These are phyloP conservation scores for Diaporthe velutina DNA, from an alignment of 2,329 filamentous ascomycete species.

Conservation along the genomic window DNA sequence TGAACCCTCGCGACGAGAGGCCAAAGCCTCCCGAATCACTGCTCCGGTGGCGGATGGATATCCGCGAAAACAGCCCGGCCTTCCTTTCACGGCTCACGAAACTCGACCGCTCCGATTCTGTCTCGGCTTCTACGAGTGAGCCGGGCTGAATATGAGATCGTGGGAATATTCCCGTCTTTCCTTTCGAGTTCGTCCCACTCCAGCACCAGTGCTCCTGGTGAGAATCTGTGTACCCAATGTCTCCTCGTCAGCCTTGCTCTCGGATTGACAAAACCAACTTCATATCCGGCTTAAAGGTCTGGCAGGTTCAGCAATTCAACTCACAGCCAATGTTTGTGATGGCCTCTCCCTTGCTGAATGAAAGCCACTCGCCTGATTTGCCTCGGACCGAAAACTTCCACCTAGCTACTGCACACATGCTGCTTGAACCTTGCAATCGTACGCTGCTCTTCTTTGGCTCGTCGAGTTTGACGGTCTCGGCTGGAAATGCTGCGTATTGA, in stretches of 20 bases:
- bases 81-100: slow-evolving; percentile 52
- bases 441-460: slow-evolving; percentile 59
- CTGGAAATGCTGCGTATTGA: slow-evolving; percentile 60
- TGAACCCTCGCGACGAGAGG: not conserved
- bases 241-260: slow-evolving; percentile 12
- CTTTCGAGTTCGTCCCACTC: slow-evolving; percentile 65
- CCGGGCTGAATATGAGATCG: slow-evolving; percentile 61
- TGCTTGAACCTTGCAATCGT: slow-evolving; percentile 58
- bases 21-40: slow-evolving; percentile 46
- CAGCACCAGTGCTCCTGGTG: slow-evolving; percentile 68
- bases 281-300: not conserved
- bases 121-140: slow-evolving; percentile 56
- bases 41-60: slow-evolving; percentile 48
- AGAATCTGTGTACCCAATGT: slow-evolving; percentile 49
- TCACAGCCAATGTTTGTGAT: slow-evolving; percentile 74
- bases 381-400: slow-evolving; percentile 65
- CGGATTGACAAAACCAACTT: not conserved
- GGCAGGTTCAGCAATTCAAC: slow-evolving; percentile 43
- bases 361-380: slow-evolving; percentile 62
- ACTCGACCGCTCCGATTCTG: slow-evolving; percentile 48
- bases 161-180: slow-evolving; percentile 67
- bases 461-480: slow-evolving; percentile 61
- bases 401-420: slow-evolving; percentile 60
- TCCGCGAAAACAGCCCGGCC: slow-evolving; percentile 50
- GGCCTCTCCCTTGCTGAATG: slow-evolving; percentile 73